Evolutionary conservation across 2,329 filamentous ascomycete genomes (phyloP), one percentile per base, ranked within the genome.

Genomic region (Byssoonygena ceratinophila): DNA sequence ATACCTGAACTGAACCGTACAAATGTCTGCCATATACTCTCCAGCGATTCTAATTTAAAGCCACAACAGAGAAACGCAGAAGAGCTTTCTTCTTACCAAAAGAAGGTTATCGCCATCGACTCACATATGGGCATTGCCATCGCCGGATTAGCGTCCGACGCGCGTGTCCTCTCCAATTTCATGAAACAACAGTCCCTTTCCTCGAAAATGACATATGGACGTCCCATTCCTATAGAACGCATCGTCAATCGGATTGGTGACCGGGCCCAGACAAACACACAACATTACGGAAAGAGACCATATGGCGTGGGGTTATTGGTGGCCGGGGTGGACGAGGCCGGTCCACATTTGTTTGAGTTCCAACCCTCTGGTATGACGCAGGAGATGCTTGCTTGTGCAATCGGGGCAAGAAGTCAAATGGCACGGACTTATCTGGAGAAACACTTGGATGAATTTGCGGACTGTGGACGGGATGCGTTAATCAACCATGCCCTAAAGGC

Each of bases 161-260:
- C 91, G 67, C 92, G 92, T 66, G 92, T 98, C 63, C 89, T 98
- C 63, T 96, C 90, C 78, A 98, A 98, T 81, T 98, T 96, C 78
- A 97, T 98, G 91, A 97, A 96, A 78, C 89, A 95, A 75, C 92
- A 97, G 75, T 94, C 88, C 58, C 87, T 98, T 65, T 86, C 87
- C 65, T 91, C 92, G 64, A 89, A 91, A 70, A 84, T 98, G 63
- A 95, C 89, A 54, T 97, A 95, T 76, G 91, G 87, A 73, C 90
- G 92, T 60, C 83, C 90, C 60, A 92, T 98, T 68, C 87, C 89
- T 29, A 77, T 97, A 67, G 84, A 88, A 65, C 85, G 86, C 58
- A 87, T 97, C 63, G 90, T 95, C 61, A 80, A 83, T 59, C 85
- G 91, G 72, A 96, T 98, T 66, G 91, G 87, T 63, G 89, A 95